Base-by-base conservation (phyloP, 1,284 basidiomycete genomes). In the Irpex sp. region DNA sequence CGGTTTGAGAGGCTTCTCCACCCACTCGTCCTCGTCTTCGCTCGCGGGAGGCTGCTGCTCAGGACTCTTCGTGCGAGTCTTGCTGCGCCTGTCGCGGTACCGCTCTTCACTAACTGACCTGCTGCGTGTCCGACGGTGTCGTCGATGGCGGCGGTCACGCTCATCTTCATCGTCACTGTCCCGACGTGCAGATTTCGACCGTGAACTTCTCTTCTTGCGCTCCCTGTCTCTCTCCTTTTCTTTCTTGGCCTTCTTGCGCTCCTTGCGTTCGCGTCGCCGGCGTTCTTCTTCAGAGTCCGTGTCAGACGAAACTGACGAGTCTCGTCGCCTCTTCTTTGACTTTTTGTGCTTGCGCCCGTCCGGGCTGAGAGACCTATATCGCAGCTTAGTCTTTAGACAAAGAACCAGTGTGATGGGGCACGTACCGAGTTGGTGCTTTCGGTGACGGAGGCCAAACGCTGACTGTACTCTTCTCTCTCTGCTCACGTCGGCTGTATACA, bases 361-460 rank as follows among this genome's bases (percentile, higher is more conserved):
- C 15, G 82, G 82, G 64, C 80, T 81, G 0, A 80, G 82, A 13
- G 85, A 86, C 47, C 86, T 90, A 64, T 4, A 44, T 15, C 34
- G 13, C 17, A 9, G 47, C 36, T 5, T 38, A 59, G 19, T 7
- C 13, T 26, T 62, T 48, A 62, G 57, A 60, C 40, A 31, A 4
- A 54, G 15, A 44, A 61, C 52, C 44, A 26, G 34, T 15, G 19
- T 26, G 55, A 61, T 19, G 57, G 51, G 49, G 37, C 11, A 81
- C 89, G 58, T 77, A 93, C 90, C 85, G 81, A 59, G 81, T 76
- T 60, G 85, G 84, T 31, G 82, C 84, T 68, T 90, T 89, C 0
- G 95, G 95, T 3, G 94, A 96, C 1, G 86, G 76, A 0, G 95
- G 95, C 95, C 95, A 97, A 58, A 96, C 82, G 67, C 84, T 84